Base-by-base conservation (phyloP, 2,329 filamentous ascomycete genomes). In the Beauveria rudraprayagi region DNA sequence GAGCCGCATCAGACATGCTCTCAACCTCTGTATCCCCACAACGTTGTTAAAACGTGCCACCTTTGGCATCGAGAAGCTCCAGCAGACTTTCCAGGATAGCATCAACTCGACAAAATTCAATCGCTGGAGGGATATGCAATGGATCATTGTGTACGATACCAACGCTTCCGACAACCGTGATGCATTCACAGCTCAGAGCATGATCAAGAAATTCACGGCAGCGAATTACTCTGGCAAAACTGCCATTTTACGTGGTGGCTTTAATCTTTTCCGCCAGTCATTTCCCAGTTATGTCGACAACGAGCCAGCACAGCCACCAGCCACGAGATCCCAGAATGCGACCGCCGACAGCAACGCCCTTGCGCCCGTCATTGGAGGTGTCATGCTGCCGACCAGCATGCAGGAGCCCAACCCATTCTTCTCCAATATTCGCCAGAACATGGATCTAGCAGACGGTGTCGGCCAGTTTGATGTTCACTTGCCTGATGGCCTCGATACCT, bases 11-110 rank as follows among this genome's bases (percentile, higher is more conserved):
- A 77, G 80, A 55, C 87, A 88, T n/a, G 91, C 93, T 0, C 76
- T 99, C 37, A 97, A 95, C 70, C 78, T 99, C 5, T 97, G 94
- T 70, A 96, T 97, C 63, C 94, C 94, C 0, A 97, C 94, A 0
- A 97, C 93, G 0, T 77, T 99, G 16, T 76, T 99, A 19, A 97
- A 97, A 74, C 83, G 94, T 55, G 87, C 91, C 0, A 95, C 92
- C 0, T 97, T 95, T 74, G 93, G 93, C 67, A 83, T 96, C 14
- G 82, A 92, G 64, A 97, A 95, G 70, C 78, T 99, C 37, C 85
- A 90, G 66, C 89, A 92, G 63, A 97, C 91, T 0, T 95, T 99
- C 70, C 88, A 90, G 63, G 83, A 82, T 16, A 83, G 88, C 7
- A 75, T 80, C 2, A 87, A 93, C 62, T 86, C 88, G 65, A 79